phyloP scores from a whole-genome alignment of 495 filamentous ascomycete genomes.

The Neurospora tetrasperma region DNA sequence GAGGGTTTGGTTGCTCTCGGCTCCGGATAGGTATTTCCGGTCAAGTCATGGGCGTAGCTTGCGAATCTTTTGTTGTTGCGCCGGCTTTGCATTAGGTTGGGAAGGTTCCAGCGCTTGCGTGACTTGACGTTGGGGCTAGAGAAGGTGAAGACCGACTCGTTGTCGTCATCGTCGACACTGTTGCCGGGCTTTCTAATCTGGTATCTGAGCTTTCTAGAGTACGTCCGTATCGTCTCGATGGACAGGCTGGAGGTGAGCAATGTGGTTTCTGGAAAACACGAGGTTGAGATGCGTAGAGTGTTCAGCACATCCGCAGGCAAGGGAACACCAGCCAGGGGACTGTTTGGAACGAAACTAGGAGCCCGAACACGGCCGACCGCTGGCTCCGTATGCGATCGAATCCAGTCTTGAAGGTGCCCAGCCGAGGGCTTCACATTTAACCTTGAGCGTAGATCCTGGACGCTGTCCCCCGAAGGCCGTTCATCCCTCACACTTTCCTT shows the following conservation, averaged over 20 bases:
- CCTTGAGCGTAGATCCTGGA: not conserved
- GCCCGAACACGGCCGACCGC: not conserved
- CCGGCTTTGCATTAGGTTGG: conserved; percentile 9
- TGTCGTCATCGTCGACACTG: conserved; percentile 3
- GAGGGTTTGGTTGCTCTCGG: not conserved
- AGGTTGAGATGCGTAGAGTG: conserved; percentile 28
- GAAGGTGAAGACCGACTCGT: conserved; percentile 12
- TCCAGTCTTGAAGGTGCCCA: not conserved
- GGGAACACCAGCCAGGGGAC: conserved; percentile 18
- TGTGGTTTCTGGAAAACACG: conserved; percentile 39
- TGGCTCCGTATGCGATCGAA: not conserved
- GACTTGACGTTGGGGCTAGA: conserved; percentile 1
- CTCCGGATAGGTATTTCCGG: not conserved
- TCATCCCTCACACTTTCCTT: not conserved
- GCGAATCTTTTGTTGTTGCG: conserved; percentile 5
- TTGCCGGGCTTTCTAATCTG: not conserved
- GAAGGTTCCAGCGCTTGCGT: conserved; percentile 17
- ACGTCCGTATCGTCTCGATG: conserved; percentile 36
- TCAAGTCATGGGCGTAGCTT: not conserved
- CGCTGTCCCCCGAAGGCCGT: not conserved
- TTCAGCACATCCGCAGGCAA: conserved; percentile 33
- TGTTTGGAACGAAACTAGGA: not conserved
- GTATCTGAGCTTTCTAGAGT: conserved; percentile 33
- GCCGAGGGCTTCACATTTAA: not conserved
- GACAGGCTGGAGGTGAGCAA: conserved; percentile 34